A percentile compares a stretch with the other conserved stretches of the same genome.
phyloP scores from a whole-genome alignment of 2,329 filamentous ascomycete species.

The Cytospora leucostoma region DNA sequence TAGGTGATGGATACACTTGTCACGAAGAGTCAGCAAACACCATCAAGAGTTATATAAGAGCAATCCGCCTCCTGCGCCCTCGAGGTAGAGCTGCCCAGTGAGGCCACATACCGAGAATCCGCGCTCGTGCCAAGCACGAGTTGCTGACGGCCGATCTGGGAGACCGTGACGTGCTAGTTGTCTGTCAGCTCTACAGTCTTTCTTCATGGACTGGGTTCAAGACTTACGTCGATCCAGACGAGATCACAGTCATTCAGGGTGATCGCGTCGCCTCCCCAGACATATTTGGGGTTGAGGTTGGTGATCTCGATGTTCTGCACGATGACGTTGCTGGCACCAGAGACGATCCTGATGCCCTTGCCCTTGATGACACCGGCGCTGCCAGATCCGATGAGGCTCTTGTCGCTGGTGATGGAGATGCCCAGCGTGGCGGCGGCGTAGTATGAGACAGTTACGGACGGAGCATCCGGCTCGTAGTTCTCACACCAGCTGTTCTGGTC shows the following conservation, averaged over 20 bases:
- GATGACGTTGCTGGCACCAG: constrained; percentile 57
- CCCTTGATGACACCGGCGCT: constrained; percentile 57
- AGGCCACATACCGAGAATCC: constrained; percentile 31
- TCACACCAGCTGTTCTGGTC: constrained; percentile 60
- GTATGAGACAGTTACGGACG: constrained; percentile 47
- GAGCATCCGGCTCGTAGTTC: constrained; percentile 57
- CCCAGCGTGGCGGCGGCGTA: constrained; percentile 54
- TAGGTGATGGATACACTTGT: constrained; percentile 62
- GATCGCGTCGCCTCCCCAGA: constrained; percentile 63
- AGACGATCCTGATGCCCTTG: constrained; percentile 54
- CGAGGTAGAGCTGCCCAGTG: no score
- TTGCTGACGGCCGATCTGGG: constrained; percentile 60
- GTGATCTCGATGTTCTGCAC: constrained; percentile 61
- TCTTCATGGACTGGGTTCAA: no score
- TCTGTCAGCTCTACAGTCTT: no score
- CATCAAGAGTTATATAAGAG: no score
- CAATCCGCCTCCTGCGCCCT: no score
- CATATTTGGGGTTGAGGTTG: constrained; percentile 57
- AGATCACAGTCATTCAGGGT: constrained; percentile 49
- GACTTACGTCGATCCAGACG: constrained; percentile 48
- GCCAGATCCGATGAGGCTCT: constrained; percentile 57
- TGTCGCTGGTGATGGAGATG: constrained; percentile 59
- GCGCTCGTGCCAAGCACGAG: constrained; percentile 58
- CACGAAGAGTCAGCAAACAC: background rate
- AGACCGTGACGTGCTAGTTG: constrained; percentile 44